These are phyloP conservation scores for sunflower (Helianthus annuus) DNA, from an alignment of 129 eudicot genomes.

Conservation along the genomic window DNA sequence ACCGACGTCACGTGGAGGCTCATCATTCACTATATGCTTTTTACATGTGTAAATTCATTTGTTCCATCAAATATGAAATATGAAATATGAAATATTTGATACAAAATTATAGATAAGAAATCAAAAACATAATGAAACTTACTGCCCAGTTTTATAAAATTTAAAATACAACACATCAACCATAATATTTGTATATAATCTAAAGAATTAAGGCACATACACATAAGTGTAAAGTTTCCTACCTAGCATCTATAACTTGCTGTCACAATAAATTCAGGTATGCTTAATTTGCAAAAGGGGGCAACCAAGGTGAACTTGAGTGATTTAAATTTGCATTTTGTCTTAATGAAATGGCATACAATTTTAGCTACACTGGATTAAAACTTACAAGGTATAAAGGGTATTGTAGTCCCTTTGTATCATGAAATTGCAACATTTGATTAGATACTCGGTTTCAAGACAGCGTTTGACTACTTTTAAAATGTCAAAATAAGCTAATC, in stretches of 20 bases:
- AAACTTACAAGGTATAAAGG: background rate
- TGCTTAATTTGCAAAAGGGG: slow-evolving; percentile 10
- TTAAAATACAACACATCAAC: slow-evolving; percentile 3
- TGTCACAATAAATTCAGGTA: slow-evolving; percentile 18
- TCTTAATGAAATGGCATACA: slow-evolving; percentile 11
- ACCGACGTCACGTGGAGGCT: slow-evolving; percentile 7
- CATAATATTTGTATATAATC: background rate
- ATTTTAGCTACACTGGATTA: slow-evolving; percentile 19
- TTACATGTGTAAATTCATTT: slow-evolving; percentile 3
- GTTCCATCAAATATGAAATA: background rate
- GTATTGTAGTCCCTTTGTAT: slow-evolving; percentile 3
- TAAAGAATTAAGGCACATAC: background rate
- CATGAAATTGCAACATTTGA: slow-evolving; percentile 12
- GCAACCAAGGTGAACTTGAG: slow-evolving; percentile 11
- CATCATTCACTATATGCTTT: slow-evolving; percentile 18
- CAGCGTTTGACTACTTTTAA: background rate
- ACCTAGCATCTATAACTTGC: background rate
- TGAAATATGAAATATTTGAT: background rate
- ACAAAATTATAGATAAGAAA: slow-evolving; percentile 8
- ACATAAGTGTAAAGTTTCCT: slow-evolving; percentile 10
- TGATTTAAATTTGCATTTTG: slow-evolving; percentile 19
- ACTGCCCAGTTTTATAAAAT: background rate
- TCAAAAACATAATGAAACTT: slow-evolving; percentile 2
- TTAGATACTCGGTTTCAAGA: slow-evolving; percentile 1
- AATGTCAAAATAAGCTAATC: background rate